Percentiles rank a stretch among this genome's conserved stretches.
phyloP scores from a whole-genome alignment of 805 yeast genomes.

The Metahyphopichia silvanorum region DNA sequence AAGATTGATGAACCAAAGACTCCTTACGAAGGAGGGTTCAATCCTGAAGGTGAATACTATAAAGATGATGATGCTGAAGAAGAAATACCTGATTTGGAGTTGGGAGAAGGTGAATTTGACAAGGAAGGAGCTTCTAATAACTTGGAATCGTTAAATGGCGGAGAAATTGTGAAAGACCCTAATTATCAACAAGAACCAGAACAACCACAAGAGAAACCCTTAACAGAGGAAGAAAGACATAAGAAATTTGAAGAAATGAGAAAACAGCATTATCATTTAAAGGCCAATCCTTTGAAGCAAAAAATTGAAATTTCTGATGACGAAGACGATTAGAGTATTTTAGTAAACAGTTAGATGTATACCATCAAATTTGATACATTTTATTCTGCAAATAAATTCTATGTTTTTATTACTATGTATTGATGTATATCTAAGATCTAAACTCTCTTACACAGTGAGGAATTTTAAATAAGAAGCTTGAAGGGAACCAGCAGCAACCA shows the following conservation, averaged over 20 bases:
- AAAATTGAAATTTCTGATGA: conserved; percentile 23
- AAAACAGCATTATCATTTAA: conserved; percentile 71
- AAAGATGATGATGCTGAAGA: conserved; percentile 66
- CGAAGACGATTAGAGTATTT: conserved; percentile 22
- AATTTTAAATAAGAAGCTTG: conserved; percentile 53
- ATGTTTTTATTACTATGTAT: neutral
- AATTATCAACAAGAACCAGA: conserved; percentile 11
- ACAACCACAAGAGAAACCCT: conserved; percentile 28
- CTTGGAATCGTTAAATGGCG: conserved; percentile 36
- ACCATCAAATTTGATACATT: neutral
- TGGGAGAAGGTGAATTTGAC: conserved; percentile 56
- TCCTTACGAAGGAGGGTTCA: conserved; percentile 88
- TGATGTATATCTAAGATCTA: conserved; percentile 3
- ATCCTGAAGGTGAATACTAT: conserved; percentile 78
- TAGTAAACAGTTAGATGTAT: conserved; percentile 3
- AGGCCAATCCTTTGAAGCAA: conserved; percentile 45
- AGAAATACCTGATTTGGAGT: conserved; percentile 48
- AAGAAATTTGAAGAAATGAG: conserved; percentile 72
- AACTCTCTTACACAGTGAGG: conserved; percentile 25
- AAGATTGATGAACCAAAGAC: conserved; percentile 94
- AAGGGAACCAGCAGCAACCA: conserved; percentile 52
- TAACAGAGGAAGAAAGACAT: conserved; percentile 53
- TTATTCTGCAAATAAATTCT: neutral
- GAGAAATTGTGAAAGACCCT: conserved; percentile 29
- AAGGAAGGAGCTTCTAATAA: conserved; percentile 18